Percentiles rank a stretch among this genome's conserved stretches.
Evolutionary conservation across 192 early-diverging fungal genomes (phyloP).

Genomic region (Coemansia sp.): DNA sequence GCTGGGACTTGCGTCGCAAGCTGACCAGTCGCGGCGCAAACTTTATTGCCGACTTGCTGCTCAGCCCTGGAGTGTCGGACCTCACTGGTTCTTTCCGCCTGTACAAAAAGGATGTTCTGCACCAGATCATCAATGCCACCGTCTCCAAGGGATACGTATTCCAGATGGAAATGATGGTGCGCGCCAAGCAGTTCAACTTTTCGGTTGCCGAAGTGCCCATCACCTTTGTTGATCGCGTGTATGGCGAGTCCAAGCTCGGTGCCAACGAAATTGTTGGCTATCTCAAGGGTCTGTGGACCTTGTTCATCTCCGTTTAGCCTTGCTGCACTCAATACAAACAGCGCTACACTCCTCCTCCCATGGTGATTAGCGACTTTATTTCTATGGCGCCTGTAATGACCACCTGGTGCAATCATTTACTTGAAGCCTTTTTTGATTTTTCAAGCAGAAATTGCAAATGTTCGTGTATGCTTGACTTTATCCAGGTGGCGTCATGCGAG

Average conservation of each 20-base stretch:
- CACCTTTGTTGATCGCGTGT: constrained; percentile 98
- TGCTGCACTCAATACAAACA: no score
- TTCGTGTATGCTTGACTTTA: constrained; percentile 8
- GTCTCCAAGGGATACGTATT: constrained; percentile 98
- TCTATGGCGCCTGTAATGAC: background rate
- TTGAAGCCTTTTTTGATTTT: background rate
- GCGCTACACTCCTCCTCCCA: no score
- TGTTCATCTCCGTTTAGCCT: constrained; percentile 66
- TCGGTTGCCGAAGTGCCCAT: constrained; percentile 90
- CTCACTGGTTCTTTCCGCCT: constrained; percentile 93
- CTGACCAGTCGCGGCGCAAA: constrained; percentile 97
- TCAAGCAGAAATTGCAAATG: background rate
- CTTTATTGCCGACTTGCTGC: constrained; percentile 80
- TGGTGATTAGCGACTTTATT: background rate
- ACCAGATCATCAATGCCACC: constrained; percentile 78
- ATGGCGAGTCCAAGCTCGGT: constrained; percentile 93
- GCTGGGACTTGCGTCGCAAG: constrained; percentile 95
- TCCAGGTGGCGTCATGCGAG: constrained; percentile 7
- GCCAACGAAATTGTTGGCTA: constrained; percentile 92
- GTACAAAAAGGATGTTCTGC: constrained; percentile 89
- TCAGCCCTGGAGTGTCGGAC: constrained; percentile 88
- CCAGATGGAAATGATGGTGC: constrained; percentile 99
- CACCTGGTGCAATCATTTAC: background rate
- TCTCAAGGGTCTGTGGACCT: constrained; percentile 80
- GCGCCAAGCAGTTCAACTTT: constrained; percentile 85